Conservation (phyloP, 73 alveolate species). For the Paraurostyla sp. region DNA sequence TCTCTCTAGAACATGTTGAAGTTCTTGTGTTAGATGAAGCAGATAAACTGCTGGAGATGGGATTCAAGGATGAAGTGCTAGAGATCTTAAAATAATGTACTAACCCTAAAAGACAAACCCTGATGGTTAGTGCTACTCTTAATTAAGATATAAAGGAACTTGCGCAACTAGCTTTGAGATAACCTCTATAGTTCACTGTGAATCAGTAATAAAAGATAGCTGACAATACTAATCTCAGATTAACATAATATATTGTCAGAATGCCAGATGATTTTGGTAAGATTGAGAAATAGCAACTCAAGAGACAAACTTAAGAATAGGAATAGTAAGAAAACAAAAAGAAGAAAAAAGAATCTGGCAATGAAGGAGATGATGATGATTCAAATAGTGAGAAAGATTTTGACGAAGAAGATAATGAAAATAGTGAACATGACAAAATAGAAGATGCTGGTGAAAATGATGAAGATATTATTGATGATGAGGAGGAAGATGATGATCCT, state of each 20-base stretch:
- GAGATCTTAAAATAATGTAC: constrained; percentile 82
- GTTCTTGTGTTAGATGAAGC: constrained; percentile 98
- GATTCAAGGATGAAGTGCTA: constrained; percentile 92
- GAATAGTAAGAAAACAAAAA: constrained; percentile 6
- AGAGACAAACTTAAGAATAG: background rate
- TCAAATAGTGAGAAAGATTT: background rate
- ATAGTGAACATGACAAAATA: constrained; percentile 48
- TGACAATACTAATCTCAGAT: constrained; percentile 69
- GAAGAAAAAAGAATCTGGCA: background rate
- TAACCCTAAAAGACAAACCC: constrained; percentile 93
- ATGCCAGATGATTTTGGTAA: background rate
- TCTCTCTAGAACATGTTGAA: constrained; percentile 89
- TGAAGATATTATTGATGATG: constrained; percentile 39
- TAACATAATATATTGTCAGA: constrained; percentile 56
- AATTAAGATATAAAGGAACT: constrained; percentile 88
- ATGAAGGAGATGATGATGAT: constrained; percentile 18
- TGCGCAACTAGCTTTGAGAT: constrained; percentile 88
- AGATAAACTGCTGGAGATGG: constrained; percentile 97
- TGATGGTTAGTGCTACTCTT: constrained; percentile 98
- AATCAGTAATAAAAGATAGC: constrained; percentile 80
- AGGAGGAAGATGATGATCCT: constrained; percentile 45
- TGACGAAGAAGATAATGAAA: background rate
- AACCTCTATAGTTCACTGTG: constrained; percentile 89
- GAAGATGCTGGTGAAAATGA: constrained; percentile 11
- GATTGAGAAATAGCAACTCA: background rate